Percentiles rank a stretch among this genome's conserved stretches.
These are phyloP conservation scores for Talaromyces piceae DNA, from an alignment of 2,329 filamentous ascomycete genomes.

Conservation along the genomic window DNA sequence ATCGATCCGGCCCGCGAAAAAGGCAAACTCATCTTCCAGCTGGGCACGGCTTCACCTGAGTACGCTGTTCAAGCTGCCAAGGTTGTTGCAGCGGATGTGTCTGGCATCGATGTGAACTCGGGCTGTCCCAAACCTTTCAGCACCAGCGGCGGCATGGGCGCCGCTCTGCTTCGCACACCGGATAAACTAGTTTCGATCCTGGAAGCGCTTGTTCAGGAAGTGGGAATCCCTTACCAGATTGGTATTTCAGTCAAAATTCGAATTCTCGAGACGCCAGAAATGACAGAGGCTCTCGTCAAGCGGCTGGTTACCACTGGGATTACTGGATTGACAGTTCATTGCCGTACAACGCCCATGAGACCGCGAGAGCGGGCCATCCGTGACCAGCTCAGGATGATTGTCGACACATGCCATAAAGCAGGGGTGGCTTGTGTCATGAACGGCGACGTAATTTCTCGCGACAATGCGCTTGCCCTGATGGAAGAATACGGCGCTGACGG, in stretches of 20 bases:
- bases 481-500: slow-evolving; percentile 79
- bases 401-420: slow-evolving; percentile 67
- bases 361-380: slow-evolving; percentile 82
- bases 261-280: slow-evolving; percentile 66
- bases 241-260: slow-evolving; percentile 97
- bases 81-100: slow-evolving; percentile 77
- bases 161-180: slow-evolving; percentile 76
- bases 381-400: slow-evolving; percentile 77
- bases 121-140: slow-evolving; percentile 98
- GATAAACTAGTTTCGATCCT: slow-evolving; percentile 79
- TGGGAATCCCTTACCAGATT: slow-evolving; percentile 71
- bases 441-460: slow-evolving; percentile 73
- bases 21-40: slow-evolving; percentile 74
- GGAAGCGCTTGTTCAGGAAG: slow-evolving; percentile 69
- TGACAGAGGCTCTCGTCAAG: slow-evolving; percentile 70
- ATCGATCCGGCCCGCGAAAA: slow-evolving; percentile 72
- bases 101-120: slow-evolving; percentile 92
- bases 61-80: slow-evolving; percentile 77
- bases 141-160: slow-evolving; percentile 90
- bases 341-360: slow-evolving; percentile 91
- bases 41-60: slow-evolving; percentile 78
- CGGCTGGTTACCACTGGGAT: slow-evolving; percentile 81
- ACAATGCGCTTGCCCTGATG: slow-evolving; percentile 64
- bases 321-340: slow-evolving; percentile 86
- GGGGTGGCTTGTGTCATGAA: slow-evolving; percentile 95